These are phyloP conservation scores for Citrullus mucosospermus DNA, from an alignment of 306 rosid genomes.

Conservation along the genomic window DNA sequence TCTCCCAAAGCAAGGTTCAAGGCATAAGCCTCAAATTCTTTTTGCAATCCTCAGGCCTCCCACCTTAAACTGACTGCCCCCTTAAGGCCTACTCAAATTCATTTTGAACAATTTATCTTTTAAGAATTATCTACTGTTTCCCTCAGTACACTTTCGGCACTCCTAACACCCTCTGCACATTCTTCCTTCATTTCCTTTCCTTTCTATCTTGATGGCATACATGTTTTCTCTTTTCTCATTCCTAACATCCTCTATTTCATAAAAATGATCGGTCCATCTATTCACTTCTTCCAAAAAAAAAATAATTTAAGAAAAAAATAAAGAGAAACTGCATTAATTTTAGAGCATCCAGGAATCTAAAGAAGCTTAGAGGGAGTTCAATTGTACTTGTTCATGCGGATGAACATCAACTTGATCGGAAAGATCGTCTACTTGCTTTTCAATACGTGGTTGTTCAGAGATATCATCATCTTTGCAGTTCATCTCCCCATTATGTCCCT, in stretches of 20 bases:
- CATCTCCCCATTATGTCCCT: constrained; percentile 64
- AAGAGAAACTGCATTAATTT: background rate
- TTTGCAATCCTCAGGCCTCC: background rate
- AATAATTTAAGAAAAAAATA: background rate
- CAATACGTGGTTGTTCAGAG: constrained; percentile 45
- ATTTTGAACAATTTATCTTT: background rate
- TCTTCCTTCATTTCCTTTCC: background rate
- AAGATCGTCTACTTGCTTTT: constrained; percentile 49
- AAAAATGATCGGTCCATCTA: background rate
- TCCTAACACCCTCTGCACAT: background rate
- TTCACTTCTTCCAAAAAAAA: background rate
- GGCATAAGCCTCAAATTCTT: background rate
- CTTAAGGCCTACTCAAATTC: background rate
- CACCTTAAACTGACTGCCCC: background rate
- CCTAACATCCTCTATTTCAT: background rate
- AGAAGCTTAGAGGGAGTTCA: background rate
- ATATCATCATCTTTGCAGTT: constrained; percentile 56
- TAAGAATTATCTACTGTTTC: background rate
- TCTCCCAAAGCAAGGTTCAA: background rate
- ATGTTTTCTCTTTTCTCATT: background rate
- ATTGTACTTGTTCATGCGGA: constrained; percentile 43
- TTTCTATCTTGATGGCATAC: too few relatives aligned
- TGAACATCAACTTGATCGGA: constrained; percentile 34
- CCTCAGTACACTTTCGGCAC: background rate
- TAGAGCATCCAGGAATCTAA: background rate